A percentile compares a stretch with the other conserved stretches of the same genome.
These are phyloP conservation scores for Tuber calosporum DNA, from an alignment of 495 filamentous ascomycete genomes.

Conservation along the genomic window DNA sequence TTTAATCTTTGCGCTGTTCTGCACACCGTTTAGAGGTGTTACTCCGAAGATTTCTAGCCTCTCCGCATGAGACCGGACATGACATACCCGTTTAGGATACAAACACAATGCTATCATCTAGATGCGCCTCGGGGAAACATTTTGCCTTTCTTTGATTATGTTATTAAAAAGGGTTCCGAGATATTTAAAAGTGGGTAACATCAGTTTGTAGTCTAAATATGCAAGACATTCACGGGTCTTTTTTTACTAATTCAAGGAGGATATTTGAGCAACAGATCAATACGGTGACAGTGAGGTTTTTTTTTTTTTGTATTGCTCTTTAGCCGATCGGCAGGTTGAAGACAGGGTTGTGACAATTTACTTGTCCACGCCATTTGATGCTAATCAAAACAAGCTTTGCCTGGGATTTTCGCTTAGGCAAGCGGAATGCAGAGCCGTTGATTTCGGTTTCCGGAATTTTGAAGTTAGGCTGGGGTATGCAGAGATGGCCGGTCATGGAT, in stretches of 20 bases:
- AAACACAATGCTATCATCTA: neutral
- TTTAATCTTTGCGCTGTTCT: neutral
- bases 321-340: slow-evolving; percentile 4
- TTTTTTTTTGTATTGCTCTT: neutral
- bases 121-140: neutral
- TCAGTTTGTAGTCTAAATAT: neutral
- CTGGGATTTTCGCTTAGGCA: slow-evolving; percentile 24
- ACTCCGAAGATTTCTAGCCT: neutral
- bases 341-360: slow-evolving; percentile 7
- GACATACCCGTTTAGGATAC: neutral
- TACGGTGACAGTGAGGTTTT: neutral
- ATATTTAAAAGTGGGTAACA: neutral
- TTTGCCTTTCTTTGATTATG: neutral
- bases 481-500: slow-evolving; percentile 11
- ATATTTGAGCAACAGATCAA: neutral
- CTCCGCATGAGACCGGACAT: neutral
- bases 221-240: neutral
- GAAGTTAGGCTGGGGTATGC: slow-evolving; percentile 16
- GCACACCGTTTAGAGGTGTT: neutral
- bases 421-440: slow-evolving; percentile 28
- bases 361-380: slow-evolving; percentile 15
- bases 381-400: slow-evolving; percentile 17
- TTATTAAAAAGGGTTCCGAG: neutral
- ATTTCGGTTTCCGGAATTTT: slow-evolving; percentile 32
- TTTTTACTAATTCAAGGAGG: neutral